Evolutionary conservation across 768 basidiomycete species (phyloP), one percentile per base, ranked within the genome.

Genomic region (Pleurotus citrinopileatus): DNA sequence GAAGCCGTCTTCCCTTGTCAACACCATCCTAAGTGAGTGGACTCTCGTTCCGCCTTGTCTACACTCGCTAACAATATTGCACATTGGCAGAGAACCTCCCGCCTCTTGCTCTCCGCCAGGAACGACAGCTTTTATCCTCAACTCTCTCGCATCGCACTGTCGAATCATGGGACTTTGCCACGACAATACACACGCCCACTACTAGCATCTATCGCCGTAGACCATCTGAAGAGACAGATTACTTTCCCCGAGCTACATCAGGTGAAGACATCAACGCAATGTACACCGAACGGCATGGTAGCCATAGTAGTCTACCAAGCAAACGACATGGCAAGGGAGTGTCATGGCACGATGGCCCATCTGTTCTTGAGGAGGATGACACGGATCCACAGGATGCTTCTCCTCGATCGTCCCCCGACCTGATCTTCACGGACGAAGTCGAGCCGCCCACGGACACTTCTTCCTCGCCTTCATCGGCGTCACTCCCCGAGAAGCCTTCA

Each of bases 111-210:
- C 76, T 76, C 60, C 80, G 91, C 25, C 88, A 91, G 69, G 89
- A 93, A 67, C 83, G 88, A 10, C 79, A 78, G 23, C 34, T 10
- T 67, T 65, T 40, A 52, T 70, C 27, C 57, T 63, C 37, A 69
- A 67, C 48, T 3, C 63, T 73, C 36, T 65, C 62, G 6, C 75
- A 72, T 40, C 73, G 72, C 42, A 86, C 89, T 8, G 69, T 86
- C 52, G 90, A 88, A 52, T 91, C 90, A 2, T 93, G 90, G 90
- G 89, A 93, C 63, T 93, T 93, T 65, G 65, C 77, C 20, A 72
- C 80, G 0, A 80, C 78, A 8, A 55, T 76, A 9, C 65, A 73
- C 55, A 75, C 77, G 4, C 72, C 69, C 9, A 64, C 59, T 29
- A 66, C 63, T 9, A 67, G 62, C 57, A 57, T 67, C 17, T 61